Conservation (phyloP, 225 moss, liverwort and hornwort genomes). For the Polytrichum commune region DNA sequence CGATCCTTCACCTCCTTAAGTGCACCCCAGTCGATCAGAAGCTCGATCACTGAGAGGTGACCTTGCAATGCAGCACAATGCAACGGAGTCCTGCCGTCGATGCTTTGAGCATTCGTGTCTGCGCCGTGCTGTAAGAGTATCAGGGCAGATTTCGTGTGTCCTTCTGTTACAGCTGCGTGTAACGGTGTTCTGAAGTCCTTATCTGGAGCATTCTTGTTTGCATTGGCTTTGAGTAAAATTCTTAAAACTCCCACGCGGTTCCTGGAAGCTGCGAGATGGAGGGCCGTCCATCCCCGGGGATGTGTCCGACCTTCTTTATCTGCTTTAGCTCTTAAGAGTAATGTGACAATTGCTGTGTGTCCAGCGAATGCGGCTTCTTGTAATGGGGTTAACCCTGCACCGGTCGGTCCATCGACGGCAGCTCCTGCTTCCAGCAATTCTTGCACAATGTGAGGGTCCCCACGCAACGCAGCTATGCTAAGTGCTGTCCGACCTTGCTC, state of each 20-base stretch:
- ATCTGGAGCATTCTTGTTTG: constrained; percentile 61
- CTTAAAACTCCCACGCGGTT: constrained; percentile 57
- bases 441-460: constrained; percentile 67
- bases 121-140: constrained; percentile 67
- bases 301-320: constrained; percentile 59
- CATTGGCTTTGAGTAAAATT: constrained; percentile 64
- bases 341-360: constrained; percentile 49
- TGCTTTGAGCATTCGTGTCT: constrained; percentile 45
- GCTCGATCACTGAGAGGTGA: constrained; percentile 55
- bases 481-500: constrained; percentile 79
- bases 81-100: constrained; percentile 67
- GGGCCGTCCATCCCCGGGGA: constrained; percentile 75
- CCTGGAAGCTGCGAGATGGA: constrained; percentile 79
- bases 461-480: constrained; percentile 73
- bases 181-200: constrained; percentile 63
- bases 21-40: constrained; percentile 78
- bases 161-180: constrained; percentile 77
- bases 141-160: constrained; percentile 51
- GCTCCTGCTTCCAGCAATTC: constrained; percentile 68
- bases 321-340: constrained; percentile 58
- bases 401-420: constrained; percentile 54
- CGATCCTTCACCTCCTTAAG: constrained; percentile 44
- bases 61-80: constrained; percentile 76
- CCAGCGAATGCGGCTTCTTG: constrained; percentile 86
- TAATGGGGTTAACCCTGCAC: constrained; percentile 64